Conservation (phyloP, 176 grass and related monocot genomes). For the Lolium perenne region DNA sequence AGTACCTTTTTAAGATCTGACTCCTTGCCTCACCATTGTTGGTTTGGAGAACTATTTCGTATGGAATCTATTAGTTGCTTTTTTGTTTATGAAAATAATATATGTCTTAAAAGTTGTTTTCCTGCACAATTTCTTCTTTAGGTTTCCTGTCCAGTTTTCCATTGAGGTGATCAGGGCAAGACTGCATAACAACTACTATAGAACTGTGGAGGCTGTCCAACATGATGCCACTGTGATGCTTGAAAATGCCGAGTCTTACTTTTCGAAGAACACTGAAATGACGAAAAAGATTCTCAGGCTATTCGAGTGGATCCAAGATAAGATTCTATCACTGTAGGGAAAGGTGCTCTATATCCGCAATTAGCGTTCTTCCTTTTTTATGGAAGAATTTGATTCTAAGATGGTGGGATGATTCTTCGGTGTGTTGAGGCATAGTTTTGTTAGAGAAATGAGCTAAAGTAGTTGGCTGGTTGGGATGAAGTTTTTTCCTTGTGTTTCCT, state of each 20-base stretch:
- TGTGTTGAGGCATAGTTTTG: conserved; percentile 44
- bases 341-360: neutral
- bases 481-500: neutral
- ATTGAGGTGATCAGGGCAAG: conserved; percentile 88
- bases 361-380: neutral
- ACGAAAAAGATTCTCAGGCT: conserved; percentile 60
- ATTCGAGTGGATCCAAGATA: conserved; percentile 56
- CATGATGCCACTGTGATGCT: conserved; percentile 83
- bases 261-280: conserved; percentile 70
- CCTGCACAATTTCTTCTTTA: conserved; percentile 34
- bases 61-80: neutral
- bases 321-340: conserved; percentile 58
- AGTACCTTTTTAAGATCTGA: neutral
- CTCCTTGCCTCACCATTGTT: neutral
- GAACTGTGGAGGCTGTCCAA: conserved; percentile 74
- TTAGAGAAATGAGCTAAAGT: conserved; percentile 33
- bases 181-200: conserved; percentile 80
- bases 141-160: conserved; percentile 88
- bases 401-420: conserved; percentile 22
- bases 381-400: conserved; percentile 23
- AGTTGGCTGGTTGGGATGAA: conserved; percentile 15
- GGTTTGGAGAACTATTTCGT: neutral
- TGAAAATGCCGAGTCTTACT: conserved; percentile 69
- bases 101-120: neutral
- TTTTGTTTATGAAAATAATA: conserved; percentile 18